phyloP scores from a whole-genome alignment of 768 basidiomycete species.

The Rhodocollybia butyracea region DNA sequence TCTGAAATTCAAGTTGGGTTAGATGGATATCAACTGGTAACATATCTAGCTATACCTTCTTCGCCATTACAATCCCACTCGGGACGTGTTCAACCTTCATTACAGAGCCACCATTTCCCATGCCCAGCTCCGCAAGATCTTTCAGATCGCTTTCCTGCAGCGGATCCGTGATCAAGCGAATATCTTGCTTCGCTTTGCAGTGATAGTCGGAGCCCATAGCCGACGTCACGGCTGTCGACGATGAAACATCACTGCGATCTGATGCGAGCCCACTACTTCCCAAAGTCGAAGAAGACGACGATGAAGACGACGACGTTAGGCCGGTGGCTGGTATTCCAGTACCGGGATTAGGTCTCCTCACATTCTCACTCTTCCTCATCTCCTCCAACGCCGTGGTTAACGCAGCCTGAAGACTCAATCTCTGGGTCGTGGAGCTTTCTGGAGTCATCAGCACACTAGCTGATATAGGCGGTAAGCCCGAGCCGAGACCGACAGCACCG shows the following conservation, averaged over 20 bases:
- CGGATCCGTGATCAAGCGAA: background rate
- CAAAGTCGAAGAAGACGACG: background rate
- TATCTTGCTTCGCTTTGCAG: constrained; percentile 1
- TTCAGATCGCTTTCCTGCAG: constrained; percentile 87
- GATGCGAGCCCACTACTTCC: constrained; percentile 1
- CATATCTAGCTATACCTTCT: constrained; percentile 64
- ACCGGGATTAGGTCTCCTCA: constrained; percentile 23
- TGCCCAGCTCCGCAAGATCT: constrained; percentile 87
- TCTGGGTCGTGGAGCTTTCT: constrained; percentile 48
- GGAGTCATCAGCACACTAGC: constrained; percentile 48
- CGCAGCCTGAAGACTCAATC: constrained; percentile 74
- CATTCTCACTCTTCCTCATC: constrained; percentile 43
- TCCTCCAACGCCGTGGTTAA: constrained; percentile 85
- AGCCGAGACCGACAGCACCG: background rate
- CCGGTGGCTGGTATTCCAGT: constrained; percentile 63
- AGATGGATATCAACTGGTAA: background rate
- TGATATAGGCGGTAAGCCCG: constrained; percentile 1
- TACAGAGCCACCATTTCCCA: constrained; percentile 97
- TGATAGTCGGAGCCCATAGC: background rate
- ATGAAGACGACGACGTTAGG: no score
- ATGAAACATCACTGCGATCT: background rate
- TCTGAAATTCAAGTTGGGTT: constrained; percentile 39
- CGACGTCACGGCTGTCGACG: background rate
- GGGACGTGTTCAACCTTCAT: constrained; percentile 93
- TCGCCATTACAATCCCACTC: constrained; percentile 92